These are phyloP conservation scores for Pseudocercospora crystallina DNA, from an alignment of 2,329 filamentous ascomycete species.

Conservation along the genomic window DNA sequence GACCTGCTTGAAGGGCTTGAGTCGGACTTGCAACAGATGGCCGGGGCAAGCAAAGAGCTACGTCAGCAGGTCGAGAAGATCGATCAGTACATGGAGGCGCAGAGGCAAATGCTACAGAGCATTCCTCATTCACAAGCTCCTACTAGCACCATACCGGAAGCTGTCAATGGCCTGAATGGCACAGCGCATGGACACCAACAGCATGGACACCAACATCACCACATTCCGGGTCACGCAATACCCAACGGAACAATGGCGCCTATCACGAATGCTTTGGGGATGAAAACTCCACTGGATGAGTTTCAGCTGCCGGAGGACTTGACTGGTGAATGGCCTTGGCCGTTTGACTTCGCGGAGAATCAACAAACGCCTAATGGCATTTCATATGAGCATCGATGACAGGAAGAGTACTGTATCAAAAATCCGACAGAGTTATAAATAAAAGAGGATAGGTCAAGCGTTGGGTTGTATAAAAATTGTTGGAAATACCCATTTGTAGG, in stretches of 20 bases:
- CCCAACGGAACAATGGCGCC: constrained; percentile 3
- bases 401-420: background rate
- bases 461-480: no score
- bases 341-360: constrained; percentile 23
- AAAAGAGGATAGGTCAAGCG: background rate
- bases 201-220: background rate
- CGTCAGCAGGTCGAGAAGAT: constrained; percentile 45
- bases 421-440: background rate
- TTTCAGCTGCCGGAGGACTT: constrained; percentile 44
- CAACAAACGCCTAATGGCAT: constrained; percentile 14
- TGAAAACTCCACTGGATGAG: constrained; percentile 30
- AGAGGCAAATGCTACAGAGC: constrained; percentile 23
- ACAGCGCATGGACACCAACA: background rate
- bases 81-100: constrained; percentile 44
- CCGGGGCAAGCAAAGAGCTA: constrained; percentile 42
- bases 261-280: constrained; percentile 17
- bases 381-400: background rate
- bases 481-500: no score
- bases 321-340: constrained; percentile 45
- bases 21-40: constrained; percentile 40
- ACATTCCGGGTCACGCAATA: background rate
- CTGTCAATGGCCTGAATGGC: background rate
- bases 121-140: constrained; percentile 1
- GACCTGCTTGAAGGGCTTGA: constrained; percentile 49
- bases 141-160: background rate